Evolutionary conservation across 208 protist genomes (phyloP), one percentile per base, ranked within the genome.

Genomic region (Leishmania gerbilli): DNA sequence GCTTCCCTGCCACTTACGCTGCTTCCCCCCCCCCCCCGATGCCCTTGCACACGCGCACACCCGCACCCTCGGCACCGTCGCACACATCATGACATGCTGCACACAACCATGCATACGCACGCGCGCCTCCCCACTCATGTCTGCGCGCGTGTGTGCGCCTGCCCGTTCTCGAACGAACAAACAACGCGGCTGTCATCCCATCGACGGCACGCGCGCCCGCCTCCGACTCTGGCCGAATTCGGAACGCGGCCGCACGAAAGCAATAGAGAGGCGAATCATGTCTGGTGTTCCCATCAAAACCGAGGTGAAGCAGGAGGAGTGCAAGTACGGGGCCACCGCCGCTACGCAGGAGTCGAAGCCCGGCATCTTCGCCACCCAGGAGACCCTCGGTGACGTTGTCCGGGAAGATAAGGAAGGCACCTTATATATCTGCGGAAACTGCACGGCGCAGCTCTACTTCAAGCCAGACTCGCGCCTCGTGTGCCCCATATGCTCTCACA

Each of bases 401-500:
- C 71, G 68, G 47, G 80, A 64, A 21, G 86, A 83, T 27, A 79
- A 92, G 34, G 68, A 81, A 31, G 90, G 89, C 34, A 91, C 91
- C 31, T 79, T 94, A 21, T 97, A 97, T 84, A 89, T 90, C 6
- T 97, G 95, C 71, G 95, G 84, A 21, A 96, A 93, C 84, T 97
- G 95, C 85, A 97, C 92, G 3, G 79, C 87, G 21, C 81, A 89
- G 45, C 87, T 97, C 19, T 86, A 81, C 34, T 80, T 97, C 34
- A 89, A 86, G 37, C 81, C 84, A 31, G 82, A 80, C 40, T 91
- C 88, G 7, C 81, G 87, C 17, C 84, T 97, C 47, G 85, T 92
- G 88, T 97, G 95, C 74, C 90, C 95, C 7, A 87, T 87, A 64
- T 97, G 95, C 85, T 89, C 92, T 21, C 89, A 95, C 62, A 80